A percentile compares a stretch with the other conserved stretches of the same genome.
phyloP scores from a whole-genome alignment of 1,284 basidiomycete species.

The Naganishia albida region DNA sequence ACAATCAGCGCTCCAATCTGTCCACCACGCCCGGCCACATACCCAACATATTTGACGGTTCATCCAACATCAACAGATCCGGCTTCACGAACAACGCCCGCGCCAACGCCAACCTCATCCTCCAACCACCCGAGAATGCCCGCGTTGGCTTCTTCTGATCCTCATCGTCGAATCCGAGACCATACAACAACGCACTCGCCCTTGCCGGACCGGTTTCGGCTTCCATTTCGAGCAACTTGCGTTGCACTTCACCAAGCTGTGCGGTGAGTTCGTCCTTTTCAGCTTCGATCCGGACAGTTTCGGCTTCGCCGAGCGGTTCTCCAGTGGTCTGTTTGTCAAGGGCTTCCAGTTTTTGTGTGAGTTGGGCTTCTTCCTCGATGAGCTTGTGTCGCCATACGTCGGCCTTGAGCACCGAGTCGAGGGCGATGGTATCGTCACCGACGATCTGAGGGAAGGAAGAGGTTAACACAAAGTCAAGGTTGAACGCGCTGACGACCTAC shows the following conservation, averaged over 20 bases:
- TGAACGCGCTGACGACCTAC: constrained; percentile 53
- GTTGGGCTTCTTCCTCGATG: constrained; percentile 72
- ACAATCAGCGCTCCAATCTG: neutral
- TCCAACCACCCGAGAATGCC: constrained; percentile 97
- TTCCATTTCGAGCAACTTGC: constrained; percentile 92
- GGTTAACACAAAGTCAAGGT: neutral
- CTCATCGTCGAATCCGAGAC: constrained; percentile 84
- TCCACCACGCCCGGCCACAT: constrained; percentile 37
- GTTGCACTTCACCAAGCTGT: constrained; percentile 88
- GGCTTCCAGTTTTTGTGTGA: constrained; percentile 70
- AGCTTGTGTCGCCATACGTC: constrained; percentile 94
- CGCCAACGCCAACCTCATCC: constrained; percentile 80
- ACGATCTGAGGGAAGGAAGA: constrained; percentile 60
- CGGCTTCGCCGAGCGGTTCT: constrained; percentile 60
- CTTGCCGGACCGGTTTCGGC: constrained; percentile 93
- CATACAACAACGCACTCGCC: constrained; percentile 85
- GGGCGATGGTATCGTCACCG: constrained; percentile 88
- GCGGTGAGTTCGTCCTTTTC: constrained; percentile 78
- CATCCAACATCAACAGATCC: constrained; percentile 79
- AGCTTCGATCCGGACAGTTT: constrained; percentile 74
- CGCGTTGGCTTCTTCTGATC: constrained; percentile 81
- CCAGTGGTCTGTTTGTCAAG: constrained; percentile 60
- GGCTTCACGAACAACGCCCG: constrained; percentile 91
- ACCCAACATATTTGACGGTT: constrained; percentile 96
- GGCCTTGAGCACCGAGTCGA: constrained; percentile 93